Base-by-base conservation (phyloP, 176 grass and related monocot genomes). In the Sorghum bicolor region DNA sequence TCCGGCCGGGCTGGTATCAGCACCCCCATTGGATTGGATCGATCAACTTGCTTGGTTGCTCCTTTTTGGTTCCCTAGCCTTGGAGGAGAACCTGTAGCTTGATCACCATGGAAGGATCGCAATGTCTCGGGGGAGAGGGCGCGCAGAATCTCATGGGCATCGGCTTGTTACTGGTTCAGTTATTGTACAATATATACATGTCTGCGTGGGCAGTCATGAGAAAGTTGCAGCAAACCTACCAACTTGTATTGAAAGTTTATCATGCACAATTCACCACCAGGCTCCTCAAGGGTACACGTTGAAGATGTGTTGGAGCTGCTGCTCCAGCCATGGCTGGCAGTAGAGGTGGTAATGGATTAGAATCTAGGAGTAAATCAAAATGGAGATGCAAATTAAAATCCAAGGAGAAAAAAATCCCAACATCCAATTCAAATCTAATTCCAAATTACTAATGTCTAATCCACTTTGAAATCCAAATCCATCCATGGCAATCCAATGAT, bases 181-280 rank as follows among this genome's bases (percentile, higher is more conserved):
- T 64, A 71, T 19, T 62, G 5, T 20, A 44, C 10, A 24, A 44
- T 80, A 38, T 20, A 19, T 31, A 8, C 40, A 53, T 10, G 10
- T 26, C 5, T 40, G 70, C 48, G 24, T 3, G 69, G 61, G 57
- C 43, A 26, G n/a, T 82, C 78, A 86, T 72, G 83, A 66, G 44
- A 82, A 86, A 20, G 6, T 82, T 44, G 88, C 83, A 29, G 72
- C 55, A 66, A 77, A 89, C 72, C 83, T 89, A 89, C 78, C 70
- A 4, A 17, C 17, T 69, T 48, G 32, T 33, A 40, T 50, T 53
- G 30, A 14, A 29, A 36, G 72, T 34, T 14, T 34, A 24, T 75
- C 73, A 75, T 48, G 73, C 31, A 75, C 6, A 75, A 36, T 75
- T 74, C 44, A 50, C 71, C 63, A 43, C 70, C 7, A 72, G 39